Percentiles rank a stretch among this genome's conserved stretches.
Conservation (phyloP, 768 basidiomycete species). For the Leccinum truebloodii region DNA sequence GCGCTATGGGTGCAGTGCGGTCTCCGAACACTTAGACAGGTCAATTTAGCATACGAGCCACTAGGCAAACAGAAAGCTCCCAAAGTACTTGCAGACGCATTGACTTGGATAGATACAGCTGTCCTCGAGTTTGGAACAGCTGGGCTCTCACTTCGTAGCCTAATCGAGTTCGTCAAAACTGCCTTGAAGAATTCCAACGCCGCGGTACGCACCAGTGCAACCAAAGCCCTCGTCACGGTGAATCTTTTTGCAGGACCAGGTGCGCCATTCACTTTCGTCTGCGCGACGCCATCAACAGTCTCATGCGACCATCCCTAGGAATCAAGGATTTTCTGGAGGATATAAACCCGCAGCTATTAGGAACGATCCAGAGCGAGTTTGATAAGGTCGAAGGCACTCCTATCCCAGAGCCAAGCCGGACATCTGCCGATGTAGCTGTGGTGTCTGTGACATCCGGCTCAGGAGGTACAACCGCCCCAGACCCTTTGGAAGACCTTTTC, state of each 20-base stretch:
- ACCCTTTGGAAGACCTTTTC: constrained; percentile 92
- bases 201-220: constrained; percentile 89
- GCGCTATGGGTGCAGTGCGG: constrained; percentile 7
- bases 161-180: constrained; percentile 90
- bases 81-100: constrained; percentile 90
- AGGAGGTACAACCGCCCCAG: constrained; percentile 43
- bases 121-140: constrained; percentile 89
- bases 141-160: constrained; percentile 75
- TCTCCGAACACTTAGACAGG: constrained; percentile 19
- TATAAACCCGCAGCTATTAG: constrained; percentile 88
- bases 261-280: constrained; percentile 35
- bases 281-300: background rate
- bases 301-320: constrained; percentile 47
- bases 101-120: constrained; percentile 85
- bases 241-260: constrained; percentile 90
- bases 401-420: constrained; percentile 76
- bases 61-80: constrained; percentile 95
- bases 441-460: constrained; percentile 45
- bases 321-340: constrained; percentile 93
- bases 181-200: constrained; percentile 94
- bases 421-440: constrained; percentile 71
- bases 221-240: constrained; percentile 88
- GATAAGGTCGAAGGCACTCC: constrained; percentile 83
- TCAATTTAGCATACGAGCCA: constrained; percentile 79
- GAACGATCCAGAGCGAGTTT: constrained; percentile 89